Conservation (phyloP, 225 moss, liverwort and hornwort species). For the Anthoceros angustus region DNA sequence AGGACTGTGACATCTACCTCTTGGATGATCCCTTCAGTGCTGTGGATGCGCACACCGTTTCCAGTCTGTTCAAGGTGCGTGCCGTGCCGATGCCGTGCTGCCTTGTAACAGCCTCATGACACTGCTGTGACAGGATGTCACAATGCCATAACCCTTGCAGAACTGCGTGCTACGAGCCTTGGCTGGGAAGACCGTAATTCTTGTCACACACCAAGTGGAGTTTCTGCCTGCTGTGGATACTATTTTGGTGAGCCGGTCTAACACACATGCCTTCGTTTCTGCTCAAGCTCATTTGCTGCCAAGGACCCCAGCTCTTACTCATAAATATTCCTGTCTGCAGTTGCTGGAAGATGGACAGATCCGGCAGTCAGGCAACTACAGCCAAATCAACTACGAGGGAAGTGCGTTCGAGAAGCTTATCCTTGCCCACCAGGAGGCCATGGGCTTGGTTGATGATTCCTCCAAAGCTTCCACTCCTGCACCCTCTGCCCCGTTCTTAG, state of each 20-base stretch:
- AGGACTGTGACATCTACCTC: slow-evolving; percentile 32
- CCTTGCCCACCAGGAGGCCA: slow-evolving; percentile 51
- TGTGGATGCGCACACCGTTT: slow-evolving; percentile 37
- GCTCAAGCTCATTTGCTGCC: not conserved
- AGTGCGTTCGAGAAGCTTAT: slow-evolving; percentile 60
- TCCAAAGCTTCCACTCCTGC: not conserved
- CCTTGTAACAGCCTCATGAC: not conserved
- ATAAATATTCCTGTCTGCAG: slow-evolving; percentile 17
- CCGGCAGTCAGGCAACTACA: slow-evolving; percentile 61
- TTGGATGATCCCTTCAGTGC: slow-evolving; percentile 49
- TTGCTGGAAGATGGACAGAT: slow-evolving; percentile 62
- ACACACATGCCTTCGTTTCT: no score
- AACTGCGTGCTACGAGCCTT: slow-evolving; percentile 57
- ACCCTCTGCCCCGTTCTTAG: not conserved
- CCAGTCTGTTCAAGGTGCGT: slow-evolving; percentile 31
- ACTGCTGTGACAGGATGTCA: not conserved
- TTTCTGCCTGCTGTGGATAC: slow-evolving; percentile 72
- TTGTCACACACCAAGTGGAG: slow-evolving; percentile 88
- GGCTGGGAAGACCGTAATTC: slow-evolving; percentile 70
- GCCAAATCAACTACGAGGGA: slow-evolving; percentile 54
- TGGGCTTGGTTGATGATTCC: slow-evolving; percentile 10
- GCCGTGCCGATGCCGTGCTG: not conserved
- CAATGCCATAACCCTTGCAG: slow-evolving; percentile 13
- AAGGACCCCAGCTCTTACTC: not conserved
- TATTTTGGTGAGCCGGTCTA: slow-evolving; percentile 38